phyloP scores from a whole-genome alignment of 2,329 filamentous ascomycete genomes.

The Epicoccum nigrum region DNA sequence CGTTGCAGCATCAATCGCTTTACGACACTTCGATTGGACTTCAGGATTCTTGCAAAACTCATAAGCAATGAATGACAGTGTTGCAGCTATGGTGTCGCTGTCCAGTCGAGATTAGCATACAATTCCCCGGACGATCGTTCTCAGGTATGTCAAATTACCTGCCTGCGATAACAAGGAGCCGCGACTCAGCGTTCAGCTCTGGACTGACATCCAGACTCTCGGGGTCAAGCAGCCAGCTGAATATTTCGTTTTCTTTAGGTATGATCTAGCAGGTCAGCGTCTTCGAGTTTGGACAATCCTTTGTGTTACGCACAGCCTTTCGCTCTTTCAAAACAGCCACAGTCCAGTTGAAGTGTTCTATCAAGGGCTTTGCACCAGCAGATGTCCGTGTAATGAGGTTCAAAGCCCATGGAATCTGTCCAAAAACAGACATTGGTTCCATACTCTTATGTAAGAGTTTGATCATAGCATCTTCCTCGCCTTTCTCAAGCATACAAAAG shows the following conservation, averaged over 20 bases:
- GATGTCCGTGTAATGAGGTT: conserved; percentile 24
- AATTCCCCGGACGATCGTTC: not conserved
- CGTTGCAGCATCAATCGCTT: conserved; percentile 23
- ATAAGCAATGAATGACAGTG: conserved; percentile 37
- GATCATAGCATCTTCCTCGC: conserved; percentile 36
- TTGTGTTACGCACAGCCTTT: conserved; percentile 25
- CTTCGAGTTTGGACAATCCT: not conserved
- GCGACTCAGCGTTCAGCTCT: conserved; percentile 34
- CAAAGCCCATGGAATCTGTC: conserved; percentile 32
- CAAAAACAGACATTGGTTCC: conserved; percentile 26
- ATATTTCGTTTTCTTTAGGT: conserved; percentile 38
- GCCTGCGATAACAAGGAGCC: conserved; percentile 39
- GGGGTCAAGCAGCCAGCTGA: conserved; percentile 32
- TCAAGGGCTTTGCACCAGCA: conserved; percentile 27
- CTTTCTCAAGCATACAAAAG: conserved; percentile 47
- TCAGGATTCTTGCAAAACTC: conserved; percentile 37
- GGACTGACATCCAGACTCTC: conserved; percentile 27
- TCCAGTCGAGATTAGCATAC: not conserved
- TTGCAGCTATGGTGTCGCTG: conserved; percentile 40
- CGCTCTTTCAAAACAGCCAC: conserved; percentile 32
- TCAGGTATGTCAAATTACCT: conserved; percentile 25
- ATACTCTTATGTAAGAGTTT: conserved; percentile 35
- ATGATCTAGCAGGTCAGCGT: conserved; percentile 21
- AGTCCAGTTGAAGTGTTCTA: conserved; percentile 36
- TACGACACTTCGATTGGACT: conserved; percentile 31